phyloP scores from a whole-genome alignment of 2,329 filamentous ascomycete species.

The Microdochium trichocladiopsis region DNA sequence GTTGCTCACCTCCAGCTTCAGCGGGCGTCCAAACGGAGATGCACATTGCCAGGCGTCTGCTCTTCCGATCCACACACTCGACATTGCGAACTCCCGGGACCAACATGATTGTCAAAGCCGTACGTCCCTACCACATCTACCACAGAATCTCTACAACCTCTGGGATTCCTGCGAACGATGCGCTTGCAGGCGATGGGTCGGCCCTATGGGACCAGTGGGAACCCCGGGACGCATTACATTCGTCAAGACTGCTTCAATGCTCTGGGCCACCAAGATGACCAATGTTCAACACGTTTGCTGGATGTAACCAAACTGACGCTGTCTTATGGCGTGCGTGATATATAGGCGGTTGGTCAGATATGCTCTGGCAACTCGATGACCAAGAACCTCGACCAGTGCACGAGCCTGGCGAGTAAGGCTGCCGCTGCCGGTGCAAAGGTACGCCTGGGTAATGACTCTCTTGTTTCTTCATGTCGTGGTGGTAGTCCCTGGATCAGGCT shows the following conservation, averaged over 20 bases:
- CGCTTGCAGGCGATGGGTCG: too few species aligned
- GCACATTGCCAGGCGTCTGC: not conserved
- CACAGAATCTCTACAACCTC: too few species aligned
- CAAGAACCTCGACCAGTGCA: constrained; percentile 75
- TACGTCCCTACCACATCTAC: too few species aligned
- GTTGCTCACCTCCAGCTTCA: too few species aligned
- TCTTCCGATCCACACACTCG: not conserved
- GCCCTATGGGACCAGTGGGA: too few species aligned
- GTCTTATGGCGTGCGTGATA: not conserved
- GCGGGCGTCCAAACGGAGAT: not conserved
- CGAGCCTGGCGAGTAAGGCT: constrained; percentile 64
- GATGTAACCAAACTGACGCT: too few species aligned
- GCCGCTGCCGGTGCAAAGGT: constrained; percentile 71
- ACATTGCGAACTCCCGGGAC: not conserved
- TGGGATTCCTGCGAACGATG: too few species aligned
- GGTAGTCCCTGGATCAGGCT: constrained; percentile 4
- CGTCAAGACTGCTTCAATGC: too few species aligned
- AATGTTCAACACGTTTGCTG: too few species aligned
- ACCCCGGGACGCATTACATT: too few species aligned
- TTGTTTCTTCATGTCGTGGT: constrained; percentile 1
- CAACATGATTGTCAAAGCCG: not conserved
- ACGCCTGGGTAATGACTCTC: too few species aligned
- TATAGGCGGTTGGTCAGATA: constrained; percentile 80
- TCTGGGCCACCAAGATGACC: too few species aligned
- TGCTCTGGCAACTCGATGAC: constrained; percentile 74